Base-by-base conservation (phyloP, 2,329 filamentous ascomycete species). In the Capronia epimyces region DNA sequence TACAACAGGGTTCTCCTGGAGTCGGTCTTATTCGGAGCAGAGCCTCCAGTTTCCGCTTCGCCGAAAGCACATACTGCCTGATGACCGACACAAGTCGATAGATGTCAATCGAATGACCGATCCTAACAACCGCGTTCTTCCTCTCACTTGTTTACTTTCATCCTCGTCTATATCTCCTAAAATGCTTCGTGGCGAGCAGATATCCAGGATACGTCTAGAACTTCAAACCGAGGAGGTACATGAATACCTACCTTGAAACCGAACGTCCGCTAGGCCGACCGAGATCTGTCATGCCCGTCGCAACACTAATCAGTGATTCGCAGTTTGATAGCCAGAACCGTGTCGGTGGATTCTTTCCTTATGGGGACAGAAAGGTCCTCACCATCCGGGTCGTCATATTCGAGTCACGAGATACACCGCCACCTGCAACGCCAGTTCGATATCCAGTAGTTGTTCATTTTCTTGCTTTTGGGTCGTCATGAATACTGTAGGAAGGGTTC, bases 21-120 rank as follows among this genome's bases (percentile, higher is more conserved):
- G 34, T 34, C 54, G 50, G 49, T 50, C 52, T 47, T 29, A 44
- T 16, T 27, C 18, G 15, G 43, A 50, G 43, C 51, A 55, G 51
- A 24, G 47, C 46, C 22, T 25, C 34, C 45, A 36, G 48, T 52
- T 50, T 51, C 42, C 49, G 52, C 46, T 25, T 49, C 34, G 49
- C 46, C 49, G 49, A 55, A 50, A 50, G 55, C 49, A 44, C 25
- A 31, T 34, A 25, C 49, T 53, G 49, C 49, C 46, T 41, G 15
- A 42, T 52, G 49, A 46, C 41, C 46, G 48, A 49, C 22, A 46
- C 55, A 55, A 55, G 46, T 50, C 57, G 55, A 58, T 59, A 59
- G 57, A 59, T 37, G 52, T 49, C 49, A 56, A 59, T 59, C 55
- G 47, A 52, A 58, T 52, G 43, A 52, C 51, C 55, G 53, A 50